Evolutionary conservation across 2,329 filamentous ascomycete species (phyloP).

Genomic region (Alternaria sp.): DNA sequence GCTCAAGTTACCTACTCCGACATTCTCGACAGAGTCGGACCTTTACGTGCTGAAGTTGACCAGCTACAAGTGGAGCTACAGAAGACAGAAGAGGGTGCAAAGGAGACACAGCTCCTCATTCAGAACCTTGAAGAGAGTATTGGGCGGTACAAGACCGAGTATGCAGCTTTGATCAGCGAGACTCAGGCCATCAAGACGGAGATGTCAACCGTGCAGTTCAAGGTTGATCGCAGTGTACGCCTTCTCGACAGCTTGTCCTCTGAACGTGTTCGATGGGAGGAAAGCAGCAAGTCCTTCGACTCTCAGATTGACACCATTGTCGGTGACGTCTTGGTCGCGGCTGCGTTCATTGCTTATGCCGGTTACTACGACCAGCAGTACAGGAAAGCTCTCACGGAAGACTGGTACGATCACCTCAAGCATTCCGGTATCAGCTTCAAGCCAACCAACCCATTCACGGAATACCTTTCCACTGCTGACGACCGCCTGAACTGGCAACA

Average conservation of each 20-base stretch:
- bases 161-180: constrained; percentile 93
- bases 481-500: constrained; percentile 95
- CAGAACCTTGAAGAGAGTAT: constrained; percentile 86
- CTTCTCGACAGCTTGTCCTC: constrained; percentile 94
- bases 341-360: constrained; percentile 95
- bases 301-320: constrained; percentile 97
- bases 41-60: constrained; percentile 86
- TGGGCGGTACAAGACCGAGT: constrained; percentile 93
- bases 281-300: constrained; percentile 96
- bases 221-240: constrained; percentile 94
- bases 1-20: constrained; percentile 98
- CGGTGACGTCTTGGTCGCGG: constrained; percentile 93
- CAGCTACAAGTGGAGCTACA: constrained; percentile 87
- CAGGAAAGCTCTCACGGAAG: constrained; percentile 96
- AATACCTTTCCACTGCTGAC: constrained; percentile 95
- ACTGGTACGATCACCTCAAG: constrained; percentile 93
- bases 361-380: constrained; percentile 98
- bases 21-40: constrained; percentile 92
- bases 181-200: constrained; percentile 97
- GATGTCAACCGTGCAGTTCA: constrained; percentile 96
- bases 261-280: constrained; percentile 92
- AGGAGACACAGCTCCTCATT: constrained; percentile 89
- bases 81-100: constrained; percentile 91
- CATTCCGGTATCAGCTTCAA: constrained; percentile 95
- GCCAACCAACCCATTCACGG: constrained; percentile 89